These are phyloP conservation scores for Aspergillus hiratsukae DNA, from an alignment of 2,329 filamentous ascomycete species.

Conservation along the genomic window DNA sequence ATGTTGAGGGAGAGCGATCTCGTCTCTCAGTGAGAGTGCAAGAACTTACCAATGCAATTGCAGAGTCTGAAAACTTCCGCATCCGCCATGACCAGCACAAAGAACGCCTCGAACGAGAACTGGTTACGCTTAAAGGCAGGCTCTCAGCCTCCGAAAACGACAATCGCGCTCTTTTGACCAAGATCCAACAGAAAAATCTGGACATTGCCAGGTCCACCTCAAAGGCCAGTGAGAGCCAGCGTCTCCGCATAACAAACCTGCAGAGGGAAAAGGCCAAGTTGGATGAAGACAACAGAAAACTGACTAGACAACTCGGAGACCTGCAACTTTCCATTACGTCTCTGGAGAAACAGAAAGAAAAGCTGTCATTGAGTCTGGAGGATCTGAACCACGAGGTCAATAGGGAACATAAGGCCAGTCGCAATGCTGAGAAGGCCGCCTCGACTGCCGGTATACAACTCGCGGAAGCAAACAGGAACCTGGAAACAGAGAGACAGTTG, in stretches of 20 bases:
- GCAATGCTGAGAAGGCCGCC: conserved; percentile 83
- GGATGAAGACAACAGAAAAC: conserved; percentile 75
- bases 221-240: conserved; percentile 76
- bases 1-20: conserved; percentile 73
- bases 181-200: conserved; percentile 93
- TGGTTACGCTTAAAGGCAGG: conserved; percentile 85
- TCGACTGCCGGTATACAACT: conserved; percentile 77
- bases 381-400: conserved; percentile 90
- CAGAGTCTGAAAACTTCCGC: conserved; percentile 84
- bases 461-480: conserved; percentile 79
- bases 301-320: conserved; percentile 81
- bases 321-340: conserved; percentile 76
- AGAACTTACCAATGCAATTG: conserved; percentile 78
- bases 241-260: conserved; percentile 68
- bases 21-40: conserved; percentile 77
- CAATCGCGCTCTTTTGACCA: conserved; percentile 91
- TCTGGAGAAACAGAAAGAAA: conserved; percentile 91
- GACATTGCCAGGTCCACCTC: conserved; percentile 91
- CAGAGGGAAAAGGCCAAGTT: conserved; percentile 77
- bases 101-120: conserved; percentile 83
- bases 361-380: conserved; percentile 79
- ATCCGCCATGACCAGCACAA: conserved; percentile 90
- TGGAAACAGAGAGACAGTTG: conserved; percentile 85
- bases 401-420: conserved; percentile 80
- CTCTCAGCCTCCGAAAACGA: conserved; percentile 92